Evolutionary conservation across 179 eudicot genomes (phyloP).

Genomic region (Beta corolliflora): DNA sequence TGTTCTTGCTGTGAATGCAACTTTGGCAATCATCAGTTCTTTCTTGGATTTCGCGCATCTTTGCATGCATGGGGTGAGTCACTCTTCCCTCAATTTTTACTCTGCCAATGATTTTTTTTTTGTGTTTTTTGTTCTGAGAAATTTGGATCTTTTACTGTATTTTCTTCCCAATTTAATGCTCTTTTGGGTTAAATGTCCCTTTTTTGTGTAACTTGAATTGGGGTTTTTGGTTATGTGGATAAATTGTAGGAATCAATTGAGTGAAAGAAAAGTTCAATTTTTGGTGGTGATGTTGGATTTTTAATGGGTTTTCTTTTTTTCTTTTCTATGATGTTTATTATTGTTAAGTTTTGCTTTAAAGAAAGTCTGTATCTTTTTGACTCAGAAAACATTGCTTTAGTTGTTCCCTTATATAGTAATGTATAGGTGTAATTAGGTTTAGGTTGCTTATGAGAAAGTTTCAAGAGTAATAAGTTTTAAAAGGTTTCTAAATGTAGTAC

Average conservation of each 20-base stretch:
- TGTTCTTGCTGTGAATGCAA: slow-evolving; percentile 32
- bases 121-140: slow-evolving; percentile 11
- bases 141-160: slow-evolving; percentile 10
- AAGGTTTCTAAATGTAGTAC: slow-evolving; percentile 11
- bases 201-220: not conserved
- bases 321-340: not conserved
- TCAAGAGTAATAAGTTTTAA: not conserved
- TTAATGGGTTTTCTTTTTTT: no score
- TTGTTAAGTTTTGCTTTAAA: not conserved
- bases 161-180: not conserved
- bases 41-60: slow-evolving; percentile 48
- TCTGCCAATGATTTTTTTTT: not conserved
- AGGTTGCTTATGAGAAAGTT: slow-evolving; percentile 17
- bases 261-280: not conserved
- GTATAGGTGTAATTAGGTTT: slow-evolving; percentile 7
- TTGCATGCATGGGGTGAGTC: slow-evolving; percentile 89
- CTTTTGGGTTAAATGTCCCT: slow-evolving; percentile 17
- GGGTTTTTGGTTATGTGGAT: not conserved
- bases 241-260: not conserved
- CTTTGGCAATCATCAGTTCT: slow-evolving; percentile 38
- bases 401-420: not conserved
- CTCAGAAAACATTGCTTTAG: not conserved
- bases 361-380: not conserved
- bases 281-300: not conserved
- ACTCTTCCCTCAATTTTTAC: slow-evolving; percentile 8